Percentiles rank a stretch among this genome's conserved stretches.
These are phyloP conservation scores for Pseudognaphalium luteoalbum DNA, from an alignment of 129 eudicot species.

Conservation along the genomic window DNA sequence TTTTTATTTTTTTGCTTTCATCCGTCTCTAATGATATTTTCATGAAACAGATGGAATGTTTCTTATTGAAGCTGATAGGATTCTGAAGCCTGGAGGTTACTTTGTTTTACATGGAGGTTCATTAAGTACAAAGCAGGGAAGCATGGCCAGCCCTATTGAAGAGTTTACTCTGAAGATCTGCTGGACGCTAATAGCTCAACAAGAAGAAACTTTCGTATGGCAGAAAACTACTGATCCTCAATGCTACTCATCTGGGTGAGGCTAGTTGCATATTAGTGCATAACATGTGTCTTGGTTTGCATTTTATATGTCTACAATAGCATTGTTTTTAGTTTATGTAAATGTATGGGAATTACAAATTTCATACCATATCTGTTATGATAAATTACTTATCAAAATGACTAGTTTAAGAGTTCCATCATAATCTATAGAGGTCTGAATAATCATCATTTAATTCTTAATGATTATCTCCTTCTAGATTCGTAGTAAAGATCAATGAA, in stretches of 20 bases:
- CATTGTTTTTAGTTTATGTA: slow-evolving; percentile 1
- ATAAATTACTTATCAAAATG: background rate
- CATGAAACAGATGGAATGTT: slow-evolving; percentile 66
- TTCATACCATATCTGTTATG: background rate
- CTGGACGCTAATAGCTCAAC: slow-evolving; percentile 80
- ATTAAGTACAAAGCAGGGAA: slow-evolving; percentile 52
- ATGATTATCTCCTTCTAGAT: background rate
- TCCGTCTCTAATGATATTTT: slow-evolving; percentile 25
- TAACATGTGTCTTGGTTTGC: slow-evolving; percentile 12
- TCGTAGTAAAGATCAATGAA: background rate
- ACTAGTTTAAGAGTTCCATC: slow-evolving; percentile 7
- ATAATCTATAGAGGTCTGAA: background rate
- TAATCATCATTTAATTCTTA: background rate
- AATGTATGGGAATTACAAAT: background rate
- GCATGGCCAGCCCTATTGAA: slow-evolving; percentile 62
- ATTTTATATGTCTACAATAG: background rate
- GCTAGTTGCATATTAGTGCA: slow-evolving; percentile 13
- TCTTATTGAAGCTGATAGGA: slow-evolving; percentile 87
- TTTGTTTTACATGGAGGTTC: slow-evolving; percentile 75
- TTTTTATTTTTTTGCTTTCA: background rate
- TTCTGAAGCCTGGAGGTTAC: slow-evolving; percentile 94
- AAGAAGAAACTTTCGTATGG: slow-evolving; percentile 95
- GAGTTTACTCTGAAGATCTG: slow-evolving; percentile 68
- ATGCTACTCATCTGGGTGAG: slow-evolving; percentile 85
- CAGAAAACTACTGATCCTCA: slow-evolving; percentile 80